A percentile compares a stretch with the other conserved stretches of the same genome.
phyloP scores from a whole-genome alignment of 164 flowering plant genomes.

The Paratinospora sagittata region DNA sequence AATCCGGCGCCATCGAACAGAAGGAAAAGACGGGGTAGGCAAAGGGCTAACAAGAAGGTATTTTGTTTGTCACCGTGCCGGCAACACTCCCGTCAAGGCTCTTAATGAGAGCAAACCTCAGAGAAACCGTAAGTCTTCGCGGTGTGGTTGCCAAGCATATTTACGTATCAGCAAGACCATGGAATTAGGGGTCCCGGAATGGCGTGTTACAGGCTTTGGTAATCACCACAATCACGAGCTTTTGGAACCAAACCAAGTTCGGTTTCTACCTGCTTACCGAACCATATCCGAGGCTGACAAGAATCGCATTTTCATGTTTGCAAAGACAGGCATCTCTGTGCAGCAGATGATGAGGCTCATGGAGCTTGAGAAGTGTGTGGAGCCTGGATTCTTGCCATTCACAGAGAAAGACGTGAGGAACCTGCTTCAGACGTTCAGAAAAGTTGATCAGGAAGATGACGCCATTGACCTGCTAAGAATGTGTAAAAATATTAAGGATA shows the following conservation, averaged over 20 bases:
- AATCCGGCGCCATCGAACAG: slow-evolving; percentile 82
- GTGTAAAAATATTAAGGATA: slow-evolving; percentile 80
- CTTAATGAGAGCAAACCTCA: slow-evolving; percentile 67
- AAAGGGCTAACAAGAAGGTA: slow-evolving; percentile 90
- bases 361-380: slow-evolving; percentile 93
- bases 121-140: slow-evolving; percentile 79
- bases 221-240: slow-evolving; percentile 93
- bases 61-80: slow-evolving; percentile 96
- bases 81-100: slow-evolving; percentile 75
- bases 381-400: slow-evolving; percentile 89
- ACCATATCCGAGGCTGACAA: slow-evolving; percentile 81
- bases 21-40: slow-evolving; percentile 95
- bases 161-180: slow-evolving; percentile 71
- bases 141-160: slow-evolving; percentile 94
- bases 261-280: slow-evolving; percentile 90
- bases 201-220: slow-evolving; percentile 88
- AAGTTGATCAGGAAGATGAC: slow-evolving; percentile 73
- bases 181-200: slow-evolving; percentile 64
- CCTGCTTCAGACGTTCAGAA: slow-evolving; percentile 72
- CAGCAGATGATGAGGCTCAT: slow-evolving; percentile 93
- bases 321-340: slow-evolving; percentile 89
- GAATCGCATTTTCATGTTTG: slow-evolving; percentile 76
- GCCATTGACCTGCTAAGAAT: slow-evolving; percentile 65
- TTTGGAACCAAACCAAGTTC: slow-evolving; percentile 80
- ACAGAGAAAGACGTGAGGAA: slow-evolving; percentile 94